A percentile compares a stretch with the other conserved stretches of the same genome.
phyloP scores from a whole-genome alignment of 371 early-diverging fungal genomes.

The Syncephalis plumigaleata region DNA sequence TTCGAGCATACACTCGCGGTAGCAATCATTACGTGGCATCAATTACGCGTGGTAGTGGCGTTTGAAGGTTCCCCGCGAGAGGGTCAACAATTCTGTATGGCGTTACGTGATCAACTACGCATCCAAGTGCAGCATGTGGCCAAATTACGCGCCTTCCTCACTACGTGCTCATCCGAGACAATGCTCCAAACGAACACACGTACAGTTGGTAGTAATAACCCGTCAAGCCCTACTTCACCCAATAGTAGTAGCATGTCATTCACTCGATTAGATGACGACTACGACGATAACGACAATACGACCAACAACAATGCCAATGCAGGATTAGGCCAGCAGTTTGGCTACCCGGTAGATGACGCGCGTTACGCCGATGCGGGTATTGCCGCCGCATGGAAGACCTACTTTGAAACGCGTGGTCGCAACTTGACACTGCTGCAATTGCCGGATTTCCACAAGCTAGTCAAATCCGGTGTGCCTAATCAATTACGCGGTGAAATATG shows the following conservation, averaged over 20 bases:
- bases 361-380: slow-evolving; percentile 11
- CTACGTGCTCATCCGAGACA: slow-evolving; percentile 56
- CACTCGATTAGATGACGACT: too few relatives aligned
- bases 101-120: slow-evolving; percentile 26
- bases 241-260: too few relatives aligned
- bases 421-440: slow-evolving; percentile 72
- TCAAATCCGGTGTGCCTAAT: slow-evolving; percentile 85
- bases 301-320: slow-evolving; percentile 25
- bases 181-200: slow-evolving; percentile 9
- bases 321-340: slow-evolving; percentile 71
- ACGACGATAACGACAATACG: slow-evolving; percentile 22
- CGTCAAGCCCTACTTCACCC: too few relatives aligned
- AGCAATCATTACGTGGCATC: slow-evolving; percentile 47
- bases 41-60: slow-evolving; percentile 23
- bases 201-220: too few relatives aligned
- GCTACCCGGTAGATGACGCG: slow-evolving; percentile 63
- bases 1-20: slow-evolving; percentile 18
- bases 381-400: slow-evolving; percentile 9
- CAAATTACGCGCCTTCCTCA: slow-evolving; percentile 61
- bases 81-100: slow-evolving; percentile 29
- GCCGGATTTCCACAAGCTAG: slow-evolving; percentile 73
- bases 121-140: slow-evolving; percentile 55
- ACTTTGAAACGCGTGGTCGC: slow-evolving; percentile 56
- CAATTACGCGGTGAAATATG: slow-evolving; percentile 87
- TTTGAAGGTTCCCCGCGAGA: slow-evolving; percentile 24